phyloP scores from a whole-genome alignment of 345 rosid species.

The Pistacia integerrima region DNA sequence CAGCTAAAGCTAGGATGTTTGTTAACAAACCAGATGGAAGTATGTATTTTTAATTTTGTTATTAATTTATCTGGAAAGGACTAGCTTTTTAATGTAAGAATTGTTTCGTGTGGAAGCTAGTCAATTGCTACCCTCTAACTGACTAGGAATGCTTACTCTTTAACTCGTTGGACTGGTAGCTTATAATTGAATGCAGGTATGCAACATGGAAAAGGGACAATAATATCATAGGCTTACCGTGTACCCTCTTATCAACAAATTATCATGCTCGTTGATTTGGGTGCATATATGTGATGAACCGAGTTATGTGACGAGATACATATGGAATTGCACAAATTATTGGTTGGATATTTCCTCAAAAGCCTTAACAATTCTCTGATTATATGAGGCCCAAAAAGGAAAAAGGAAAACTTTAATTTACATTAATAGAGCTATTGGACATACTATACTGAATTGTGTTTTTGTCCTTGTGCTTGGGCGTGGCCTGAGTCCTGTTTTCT shows the following conservation, averaged over 20 bases:
- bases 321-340: not conserved
- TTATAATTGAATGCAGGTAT: not conserved
- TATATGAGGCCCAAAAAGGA: not conserved
- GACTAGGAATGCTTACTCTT: not conserved
- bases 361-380: not conserved
- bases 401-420: not conserved
- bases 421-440: constrained; percentile 1
- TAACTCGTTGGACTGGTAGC: not conserved
- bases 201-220: constrained; percentile 3
- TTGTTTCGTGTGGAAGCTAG: not conserved
- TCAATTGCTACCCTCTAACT: not conserved
- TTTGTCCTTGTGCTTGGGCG: not conserved
- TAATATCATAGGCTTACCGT: not conserved
- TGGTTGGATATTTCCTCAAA: not conserved
- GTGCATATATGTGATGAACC: constrained; percentile 2
- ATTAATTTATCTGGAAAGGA: not conserved
- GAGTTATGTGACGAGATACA: not conserved
- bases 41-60: constrained; percentile 32
- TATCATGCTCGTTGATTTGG: not conserved
- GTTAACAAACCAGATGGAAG: constrained; percentile 95
- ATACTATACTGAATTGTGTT: not conserved
- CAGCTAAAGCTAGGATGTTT: constrained; percentile 97
- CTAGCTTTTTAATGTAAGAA: not conserved
- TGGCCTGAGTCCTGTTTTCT: not conserved
- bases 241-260: not conserved